Evolutionary conservation across 2,329 filamentous ascomycete genomes (phyloP).

Genomic region (Apiospora sp.): DNA sequence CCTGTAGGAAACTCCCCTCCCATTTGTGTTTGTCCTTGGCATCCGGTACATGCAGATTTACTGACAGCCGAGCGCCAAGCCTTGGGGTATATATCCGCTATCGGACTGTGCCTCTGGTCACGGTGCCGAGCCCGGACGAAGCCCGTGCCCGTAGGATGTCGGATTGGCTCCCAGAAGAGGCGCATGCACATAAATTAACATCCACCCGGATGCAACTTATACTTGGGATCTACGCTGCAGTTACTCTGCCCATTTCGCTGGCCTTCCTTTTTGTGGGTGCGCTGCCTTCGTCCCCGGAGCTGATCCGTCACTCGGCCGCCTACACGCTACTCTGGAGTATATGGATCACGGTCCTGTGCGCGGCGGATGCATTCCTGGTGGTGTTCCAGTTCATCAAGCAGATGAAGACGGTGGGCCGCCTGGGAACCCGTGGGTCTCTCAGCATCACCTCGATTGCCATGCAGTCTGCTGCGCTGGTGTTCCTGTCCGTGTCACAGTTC

Average conservation of each 20-base stretch:
- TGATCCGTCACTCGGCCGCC: not conserved
- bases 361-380: conserved; percentile 28
- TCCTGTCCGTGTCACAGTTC: conserved; percentile 28
- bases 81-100: conserved; percentile 27
- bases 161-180: conserved; percentile 28
- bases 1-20: conserved; percentile 18
- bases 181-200: conserved; percentile 28
- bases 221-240: conserved; percentile 22
- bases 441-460: conserved; percentile 27
- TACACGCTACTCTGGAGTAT: conserved; percentile 25
- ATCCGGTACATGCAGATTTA: not conserved
- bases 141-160: conserved; percentile 27
- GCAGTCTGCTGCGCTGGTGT: conserved; percentile 25
- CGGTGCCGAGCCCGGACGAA: conserved; percentile 22
- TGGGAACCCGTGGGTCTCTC: conserved; percentile 28
- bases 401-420: conserved; percentile 29
- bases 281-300: conserved; percentile 21
- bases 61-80: not conserved
- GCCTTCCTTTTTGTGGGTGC: conserved; percentile 24
- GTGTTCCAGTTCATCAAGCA: conserved; percentile 31
- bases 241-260: conserved; percentile 26
- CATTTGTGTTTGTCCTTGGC: not conserved
- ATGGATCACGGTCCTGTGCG: conserved; percentile 27
- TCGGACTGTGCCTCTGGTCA: conserved; percentile 23
- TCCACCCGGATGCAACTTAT: conserved; percentile 26